phyloP scores from a whole-genome alignment of 148 eudicot species.

The Rhododendron ferrugineum region DNA sequence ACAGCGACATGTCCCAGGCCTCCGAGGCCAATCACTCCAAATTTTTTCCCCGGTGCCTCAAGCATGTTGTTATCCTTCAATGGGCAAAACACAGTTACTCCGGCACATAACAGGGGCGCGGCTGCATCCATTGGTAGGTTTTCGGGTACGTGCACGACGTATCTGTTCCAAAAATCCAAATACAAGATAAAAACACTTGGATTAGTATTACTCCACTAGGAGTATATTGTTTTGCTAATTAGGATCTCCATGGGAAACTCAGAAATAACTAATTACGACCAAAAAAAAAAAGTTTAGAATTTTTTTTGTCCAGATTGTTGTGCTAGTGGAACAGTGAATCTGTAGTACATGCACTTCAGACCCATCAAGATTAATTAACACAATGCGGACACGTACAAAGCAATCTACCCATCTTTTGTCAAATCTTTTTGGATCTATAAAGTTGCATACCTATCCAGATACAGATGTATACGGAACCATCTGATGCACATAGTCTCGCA shows the following conservation, averaged over 20 bases:
- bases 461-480: not conserved
- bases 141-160: constrained; percentile 69
- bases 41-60: constrained; percentile 41
- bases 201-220: not conserved
- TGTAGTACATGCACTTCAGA: no score
- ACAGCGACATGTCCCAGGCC: constrained; percentile 88
- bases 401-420: not conserved
- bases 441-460: not conserved
- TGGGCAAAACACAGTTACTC: constrained; percentile 72
- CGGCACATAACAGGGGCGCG: constrained; percentile 87
- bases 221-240: not conserved
- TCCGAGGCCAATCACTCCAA: constrained; percentile 80
- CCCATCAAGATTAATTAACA: no score
- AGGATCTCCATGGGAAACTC: no score
- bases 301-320: no score
- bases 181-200: not conserved
- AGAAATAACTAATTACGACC: no score
- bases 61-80: constrained; percentile 62
- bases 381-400: no score
- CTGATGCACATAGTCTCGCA: not conserved
- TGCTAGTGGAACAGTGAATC: no score
- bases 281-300: no score
- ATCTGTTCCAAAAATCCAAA: constrained; percentile 29
- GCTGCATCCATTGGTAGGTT: constrained; percentile 68
- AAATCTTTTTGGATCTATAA: not conserved